phyloP scores from a whole-genome alignment of 257 asterid species.

The Nemophila menziesii region DNA sequence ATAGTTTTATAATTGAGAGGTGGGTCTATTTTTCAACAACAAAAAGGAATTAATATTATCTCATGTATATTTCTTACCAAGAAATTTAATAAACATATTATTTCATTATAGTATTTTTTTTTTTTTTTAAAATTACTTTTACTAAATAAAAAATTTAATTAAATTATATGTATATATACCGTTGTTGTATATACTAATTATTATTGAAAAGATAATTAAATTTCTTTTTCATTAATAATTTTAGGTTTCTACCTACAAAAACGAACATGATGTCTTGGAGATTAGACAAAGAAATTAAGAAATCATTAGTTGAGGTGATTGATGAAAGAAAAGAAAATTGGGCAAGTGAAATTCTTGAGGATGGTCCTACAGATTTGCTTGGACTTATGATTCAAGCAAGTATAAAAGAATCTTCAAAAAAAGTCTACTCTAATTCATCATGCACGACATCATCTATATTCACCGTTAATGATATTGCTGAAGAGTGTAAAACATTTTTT shows the following conservation, averaged over 20 bases:
- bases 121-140: too few relatives aligned
- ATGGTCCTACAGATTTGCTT: slow-evolving; percentile 31
- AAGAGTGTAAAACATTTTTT: slow-evolving; percentile 43
- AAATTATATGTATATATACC: too few relatives aligned
- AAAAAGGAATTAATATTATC: too few relatives aligned
- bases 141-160: too few relatives aligned
- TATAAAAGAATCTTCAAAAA: slow-evolving; percentile 8
- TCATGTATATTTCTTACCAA: too few relatives aligned
- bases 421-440: not conserved
- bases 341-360: slow-evolving; percentile 24
- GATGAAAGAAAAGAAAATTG: slow-evolving; percentile 26
- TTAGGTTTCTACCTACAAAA: slow-evolving; percentile 34
- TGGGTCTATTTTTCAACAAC: too few relatives aligned
- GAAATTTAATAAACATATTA: too few relatives aligned
- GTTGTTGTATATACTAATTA: too few relatives aligned
- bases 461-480: slow-evolving; percentile 34
- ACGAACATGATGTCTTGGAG: slow-evolving; percentile 39
- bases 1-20: too few relatives aligned
- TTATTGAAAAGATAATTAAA: too few relatives aligned
- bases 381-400: slow-evolving; percentile 40
- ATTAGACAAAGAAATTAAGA: slow-evolving; percentile 39
- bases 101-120: too few relatives aligned
- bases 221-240: too few relatives aligned
- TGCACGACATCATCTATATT: slow-evolving; percentile 8
- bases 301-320: slow-evolving; percentile 26